phyloP scores from a whole-genome alignment of 805 yeast genomes.

The Maudiozyma pseudohumilis region DNA sequence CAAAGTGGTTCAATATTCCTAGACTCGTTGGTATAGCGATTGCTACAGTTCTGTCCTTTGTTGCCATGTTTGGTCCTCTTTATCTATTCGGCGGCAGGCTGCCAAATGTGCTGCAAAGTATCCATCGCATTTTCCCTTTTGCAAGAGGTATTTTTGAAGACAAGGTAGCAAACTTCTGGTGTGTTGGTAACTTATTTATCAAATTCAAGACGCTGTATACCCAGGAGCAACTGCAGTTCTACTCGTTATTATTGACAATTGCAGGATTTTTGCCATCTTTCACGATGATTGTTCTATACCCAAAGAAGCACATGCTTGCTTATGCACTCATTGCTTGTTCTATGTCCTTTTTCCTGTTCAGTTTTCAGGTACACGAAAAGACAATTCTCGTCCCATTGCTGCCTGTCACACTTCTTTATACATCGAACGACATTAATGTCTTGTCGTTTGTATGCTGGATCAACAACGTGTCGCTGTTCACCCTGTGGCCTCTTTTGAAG shows the following conservation, averaged over 20 bases:
- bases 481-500: slow-evolving; percentile 77
- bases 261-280: slow-evolving; percentile 48
- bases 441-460: slow-evolving; percentile 81
- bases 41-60: slow-evolving; percentile 50
- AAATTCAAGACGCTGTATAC: slow-evolving; percentile 55
- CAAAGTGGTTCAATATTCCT: slow-evolving; percentile 39
- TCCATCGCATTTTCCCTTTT: slow-evolving; percentile 84
- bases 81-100: slow-evolving; percentile 35
- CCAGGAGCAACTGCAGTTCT: slow-evolving; percentile 45
- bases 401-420: slow-evolving; percentile 62
- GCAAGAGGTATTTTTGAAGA: slow-evolving; percentile 92
- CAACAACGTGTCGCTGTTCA: slow-evolving; percentile 71
- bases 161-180: slow-evolving; percentile 96
- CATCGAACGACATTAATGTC: slow-evolving; percentile 44
- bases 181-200: slow-evolving; percentile 72
- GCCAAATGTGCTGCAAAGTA: slow-evolving; percentile 35
- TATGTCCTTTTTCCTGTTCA: slow-evolving; percentile 78
- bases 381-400: slow-evolving; percentile 78
- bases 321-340: slow-evolving; percentile 80
- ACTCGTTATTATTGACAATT: slow-evolving; percentile 47
- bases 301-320: slow-evolving; percentile 41
- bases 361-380: slow-evolving; percentile 95
- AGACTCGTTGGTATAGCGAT: slow-evolving; percentile 53
- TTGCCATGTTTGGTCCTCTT: slow-evolving; percentile 50
- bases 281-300: slow-evolving; percentile 39